A percentile compares a stretch with the other conserved stretches of the same genome.
phyloP scores from a whole-genome alignment of 495 filamentous ascomycete genomes.

The Penicillium atrosanguineum region DNA sequence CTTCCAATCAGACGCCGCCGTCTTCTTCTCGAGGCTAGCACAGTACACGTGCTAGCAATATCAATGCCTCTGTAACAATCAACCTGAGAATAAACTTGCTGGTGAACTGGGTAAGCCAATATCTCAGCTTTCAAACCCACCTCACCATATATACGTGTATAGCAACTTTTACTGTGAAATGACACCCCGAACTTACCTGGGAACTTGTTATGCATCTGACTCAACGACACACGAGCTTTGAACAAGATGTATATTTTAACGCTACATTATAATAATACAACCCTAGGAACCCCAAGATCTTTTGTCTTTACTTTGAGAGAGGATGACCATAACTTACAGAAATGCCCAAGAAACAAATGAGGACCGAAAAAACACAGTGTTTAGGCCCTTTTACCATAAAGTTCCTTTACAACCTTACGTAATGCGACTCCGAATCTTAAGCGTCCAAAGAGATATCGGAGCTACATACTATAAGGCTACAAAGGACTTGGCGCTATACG shows the following conservation, averaged over 20 bases:
- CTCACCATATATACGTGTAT: not conserved
- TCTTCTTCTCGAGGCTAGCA: constrained; percentile 13
- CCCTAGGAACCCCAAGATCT: not conserved
- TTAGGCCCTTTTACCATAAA: no score
- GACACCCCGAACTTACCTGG: not conserved
- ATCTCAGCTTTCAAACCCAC: not conserved
- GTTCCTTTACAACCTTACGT: no score
- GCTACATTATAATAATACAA: not conserved
- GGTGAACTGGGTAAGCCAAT: not conserved
- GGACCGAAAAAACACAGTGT: no score
- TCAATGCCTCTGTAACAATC: not conserved
- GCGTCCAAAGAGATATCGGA: no score
- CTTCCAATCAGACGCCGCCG: constrained; percentile 26
- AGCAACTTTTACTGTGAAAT: not conserved
- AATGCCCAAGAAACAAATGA: no score
- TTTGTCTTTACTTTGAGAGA: no score
- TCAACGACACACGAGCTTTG: not conserved
- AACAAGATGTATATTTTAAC: not conserved
- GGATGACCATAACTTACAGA: no score
- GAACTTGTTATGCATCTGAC: not conserved
- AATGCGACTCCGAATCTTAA: no score
- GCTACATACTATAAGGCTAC: no score
- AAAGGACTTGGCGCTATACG: no score
- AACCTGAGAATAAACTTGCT: not conserved
- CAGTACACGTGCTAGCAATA: not conserved